These are phyloP conservation scores for Globisporangium lucens DNA, from an alignment of 352 stramenopile genomes.

Conservation along the genomic window DNA sequence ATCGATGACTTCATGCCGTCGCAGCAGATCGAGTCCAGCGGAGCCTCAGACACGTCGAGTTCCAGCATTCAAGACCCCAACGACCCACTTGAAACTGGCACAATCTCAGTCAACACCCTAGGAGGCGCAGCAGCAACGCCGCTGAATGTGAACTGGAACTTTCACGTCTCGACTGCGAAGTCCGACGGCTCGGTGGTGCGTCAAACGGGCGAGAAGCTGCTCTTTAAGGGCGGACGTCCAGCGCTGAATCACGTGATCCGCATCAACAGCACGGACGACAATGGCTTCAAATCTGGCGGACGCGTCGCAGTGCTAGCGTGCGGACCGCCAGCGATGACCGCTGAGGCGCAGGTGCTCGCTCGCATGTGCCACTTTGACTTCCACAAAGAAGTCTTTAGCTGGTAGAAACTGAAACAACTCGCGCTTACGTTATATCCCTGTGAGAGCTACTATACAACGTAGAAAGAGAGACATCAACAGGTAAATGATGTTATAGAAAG, in stretches of 20 bases:
- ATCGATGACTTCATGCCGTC: constrained; percentile 66
- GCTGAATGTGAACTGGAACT: constrained; percentile 41
- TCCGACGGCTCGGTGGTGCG: constrained; percentile 41
- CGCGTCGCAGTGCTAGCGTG: constrained; percentile 72
- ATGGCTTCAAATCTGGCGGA: constrained; percentile 45
- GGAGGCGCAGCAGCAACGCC: constrained; percentile 22
- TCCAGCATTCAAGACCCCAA: constrained; percentile 47
- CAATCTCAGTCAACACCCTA: constrained; percentile 7
- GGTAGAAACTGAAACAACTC: constrained; percentile 28
- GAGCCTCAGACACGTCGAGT: constrained; percentile 18
- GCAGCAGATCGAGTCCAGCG: constrained; percentile 32
- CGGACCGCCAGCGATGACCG: constrained; percentile 66
- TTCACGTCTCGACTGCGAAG: constrained; percentile 58
- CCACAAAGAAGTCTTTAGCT: constrained; percentile 84
- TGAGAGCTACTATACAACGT: not conserved
- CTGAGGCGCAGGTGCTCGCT: constrained; percentile 63
- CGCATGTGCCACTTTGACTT: constrained; percentile 70
- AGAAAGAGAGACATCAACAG: not conserved
- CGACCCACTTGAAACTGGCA: constrained; percentile 21
- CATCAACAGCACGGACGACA: constrained; percentile 19
- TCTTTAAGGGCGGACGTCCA: constrained; percentile 47
- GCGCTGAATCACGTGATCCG: constrained; percentile 76
- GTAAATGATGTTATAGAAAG: not conserved
- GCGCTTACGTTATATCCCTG: not conserved
- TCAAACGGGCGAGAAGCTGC: constrained; percentile 50